Conservation (phyloP, 2,329 filamentous ascomycete species). For the Coleophoma cylindrospora region DNA sequence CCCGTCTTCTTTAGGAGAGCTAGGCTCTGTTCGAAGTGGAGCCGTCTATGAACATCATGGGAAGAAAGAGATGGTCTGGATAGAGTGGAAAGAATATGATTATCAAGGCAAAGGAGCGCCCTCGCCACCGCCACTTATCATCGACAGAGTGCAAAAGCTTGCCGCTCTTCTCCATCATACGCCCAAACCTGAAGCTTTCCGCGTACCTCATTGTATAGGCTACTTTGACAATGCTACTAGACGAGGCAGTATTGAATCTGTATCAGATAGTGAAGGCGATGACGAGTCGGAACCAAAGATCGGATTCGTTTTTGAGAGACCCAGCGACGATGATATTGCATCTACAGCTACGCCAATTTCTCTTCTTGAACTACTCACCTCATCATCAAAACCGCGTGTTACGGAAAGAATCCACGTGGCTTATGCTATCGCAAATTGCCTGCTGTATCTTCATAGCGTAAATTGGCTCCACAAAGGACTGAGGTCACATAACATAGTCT, state of each 20-base stretch:
- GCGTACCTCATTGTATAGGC: slow-evolving; percentile 44
- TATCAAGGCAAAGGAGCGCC: slow-evolving; percentile 25
- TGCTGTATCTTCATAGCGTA: slow-evolving; percentile 49
- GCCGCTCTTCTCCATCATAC: slow-evolving; percentile 41
- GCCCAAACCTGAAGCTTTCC: slow-evolving; percentile 43
- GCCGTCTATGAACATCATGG: slow-evolving; percentile 31
- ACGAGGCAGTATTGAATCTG: background rate
- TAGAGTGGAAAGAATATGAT: slow-evolving; percentile 47
- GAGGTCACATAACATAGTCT: slow-evolving; percentile 46
- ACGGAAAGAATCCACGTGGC: slow-evolving; percentile 47
- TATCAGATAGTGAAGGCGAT: slow-evolving; percentile 25
- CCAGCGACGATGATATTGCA: slow-evolving; percentile 26
- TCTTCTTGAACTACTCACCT: slow-evolving; percentile 39
- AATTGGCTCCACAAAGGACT: slow-evolving; percentile 57
- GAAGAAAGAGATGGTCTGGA: slow-evolving; percentile 35
- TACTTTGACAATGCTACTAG: slow-evolving; percentile 39
- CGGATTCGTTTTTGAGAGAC: slow-evolving; percentile 49
- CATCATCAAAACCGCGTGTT: slow-evolving; percentile 39
- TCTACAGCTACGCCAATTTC: slow-evolving; percentile 38
- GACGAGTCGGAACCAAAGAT: slow-evolving; percentile 39
- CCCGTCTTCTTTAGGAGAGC: background rate
- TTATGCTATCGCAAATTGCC: slow-evolving; percentile 43
- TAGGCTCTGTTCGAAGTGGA: slow-evolving; percentile 28
- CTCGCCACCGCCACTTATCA: slow-evolving; percentile 34
- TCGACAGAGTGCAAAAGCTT: slow-evolving; percentile 40